These are phyloP conservation scores for Lepidium didymum DNA, from an alignment of 345 rosid species.

Conservation along the genomic window DNA sequence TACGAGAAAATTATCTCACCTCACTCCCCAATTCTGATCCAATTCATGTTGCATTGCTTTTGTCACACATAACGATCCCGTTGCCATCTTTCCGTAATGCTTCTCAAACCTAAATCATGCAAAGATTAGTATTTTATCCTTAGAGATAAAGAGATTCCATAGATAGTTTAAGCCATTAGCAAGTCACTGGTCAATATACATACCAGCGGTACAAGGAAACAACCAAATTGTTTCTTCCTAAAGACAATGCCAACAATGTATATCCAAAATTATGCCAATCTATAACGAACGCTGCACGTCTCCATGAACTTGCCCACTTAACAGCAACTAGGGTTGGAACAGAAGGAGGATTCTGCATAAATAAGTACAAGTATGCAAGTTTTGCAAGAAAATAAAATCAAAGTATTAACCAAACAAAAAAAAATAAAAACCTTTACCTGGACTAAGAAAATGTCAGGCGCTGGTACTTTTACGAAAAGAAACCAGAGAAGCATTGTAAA, in stretches of 20 bases:
- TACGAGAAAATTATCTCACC: conserved; percentile 42
- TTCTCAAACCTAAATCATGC: conserved; percentile 64
- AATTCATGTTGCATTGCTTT: conserved; percentile 96
- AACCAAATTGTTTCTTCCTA: conserved; percentile 72
- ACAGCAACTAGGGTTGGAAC: conserved; percentile 85
- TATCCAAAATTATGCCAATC: conserved; percentile 99
- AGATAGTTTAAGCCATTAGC: neutral
- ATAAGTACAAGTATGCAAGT: neutral
- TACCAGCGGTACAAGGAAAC: conserved; percentile 86
- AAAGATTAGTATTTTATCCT: neutral
- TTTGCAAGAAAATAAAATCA: neutral
- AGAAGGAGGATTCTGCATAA: conserved; percentile 87
- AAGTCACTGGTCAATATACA: neutral
- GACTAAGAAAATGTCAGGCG: conserved; percentile 80
- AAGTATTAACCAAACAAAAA: neutral
- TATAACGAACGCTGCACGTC: conserved; percentile 56
- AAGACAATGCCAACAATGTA: conserved; percentile 76
- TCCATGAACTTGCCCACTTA: conserved; percentile 86
- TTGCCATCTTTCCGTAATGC: conserved; percentile 76
- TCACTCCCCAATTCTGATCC: conserved; percentile 93
- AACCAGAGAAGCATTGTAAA: conserved; percentile 79
- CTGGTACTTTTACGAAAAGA: conserved; percentile 61
- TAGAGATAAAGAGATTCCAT: neutral
- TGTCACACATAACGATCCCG: conserved; percentile 84
- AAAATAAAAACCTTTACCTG: conserved; percentile 44